Percentiles rank a stretch among this genome's conserved stretches.
Conservation (phyloP, 192 early-diverging fungal genomes). For the Phycomyces nitens region DNA sequence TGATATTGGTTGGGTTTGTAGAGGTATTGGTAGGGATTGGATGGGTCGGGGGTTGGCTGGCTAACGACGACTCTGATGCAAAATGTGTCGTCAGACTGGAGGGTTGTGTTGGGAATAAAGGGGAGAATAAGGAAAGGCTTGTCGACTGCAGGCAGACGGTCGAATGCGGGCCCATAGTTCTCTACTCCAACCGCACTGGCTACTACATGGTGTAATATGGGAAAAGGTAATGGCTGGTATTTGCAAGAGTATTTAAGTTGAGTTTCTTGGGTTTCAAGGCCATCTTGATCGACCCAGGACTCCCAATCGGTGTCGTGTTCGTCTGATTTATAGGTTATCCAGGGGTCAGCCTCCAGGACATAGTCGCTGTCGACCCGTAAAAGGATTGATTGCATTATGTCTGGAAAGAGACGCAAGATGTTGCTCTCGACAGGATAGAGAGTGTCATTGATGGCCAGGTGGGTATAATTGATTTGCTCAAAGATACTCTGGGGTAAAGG, state of each 20-base stretch:
- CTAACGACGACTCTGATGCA: slow-evolving; percentile 46
- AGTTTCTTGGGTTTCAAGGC: not conserved
- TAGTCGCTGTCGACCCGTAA: not conserved
- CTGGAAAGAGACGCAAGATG: slow-evolving; percentile 5
- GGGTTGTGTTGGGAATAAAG: not conserved
- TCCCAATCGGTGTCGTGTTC: slow-evolving; percentile 3
- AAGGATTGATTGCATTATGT: not conserved
- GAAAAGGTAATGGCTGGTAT: slow-evolving; percentile 9
- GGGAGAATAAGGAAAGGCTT: slow-evolving; percentile 27
- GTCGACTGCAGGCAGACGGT: not conserved
- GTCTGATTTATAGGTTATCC: not conserved
- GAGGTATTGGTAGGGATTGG: not conserved
- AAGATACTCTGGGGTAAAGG: not conserved
- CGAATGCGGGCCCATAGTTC: slow-evolving; percentile 2
- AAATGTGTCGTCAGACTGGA: slow-evolving; percentile 25
- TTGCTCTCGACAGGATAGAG: slow-evolving; percentile 11
- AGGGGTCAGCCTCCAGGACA: not conserved
- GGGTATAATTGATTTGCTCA: not conserved
- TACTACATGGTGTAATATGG: slow-evolving; percentile 17
- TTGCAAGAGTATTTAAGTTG: slow-evolving; percentile 1
- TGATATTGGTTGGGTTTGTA: slow-evolving; percentile 15
- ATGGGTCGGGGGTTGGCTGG: slow-evolving; percentile 3
- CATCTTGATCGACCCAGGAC: not conserved
- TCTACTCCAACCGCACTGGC: not conserved
- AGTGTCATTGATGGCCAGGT: not conserved